Percentiles rank a stretch among this genome's conserved stretches.
Evolutionary conservation across 2,329 filamentous ascomycete species (phyloP).

Genomic region (Phyllosticta capitalensis): DNA sequence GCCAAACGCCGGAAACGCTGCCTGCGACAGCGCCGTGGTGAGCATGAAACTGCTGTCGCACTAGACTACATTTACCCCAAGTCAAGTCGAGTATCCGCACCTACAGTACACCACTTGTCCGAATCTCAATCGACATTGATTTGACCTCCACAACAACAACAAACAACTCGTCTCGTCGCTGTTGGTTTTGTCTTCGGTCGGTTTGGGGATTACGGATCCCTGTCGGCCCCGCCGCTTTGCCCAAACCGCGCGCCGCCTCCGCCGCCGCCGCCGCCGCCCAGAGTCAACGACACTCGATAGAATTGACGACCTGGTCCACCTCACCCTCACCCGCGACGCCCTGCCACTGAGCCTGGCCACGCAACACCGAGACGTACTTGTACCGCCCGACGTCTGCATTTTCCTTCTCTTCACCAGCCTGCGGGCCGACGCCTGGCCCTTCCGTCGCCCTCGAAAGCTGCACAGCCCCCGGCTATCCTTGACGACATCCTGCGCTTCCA

Average conservation of each 20-base stretch:
- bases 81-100: neutral
- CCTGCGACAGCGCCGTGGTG: neutral
- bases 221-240: conserved; percentile 1
- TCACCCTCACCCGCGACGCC: neutral
- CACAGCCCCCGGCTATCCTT: conserved; percentile 12
- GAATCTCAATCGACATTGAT: too few relatives aligned
- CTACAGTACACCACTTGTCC: neutral
- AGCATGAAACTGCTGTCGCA: neutral
- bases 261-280: conserved; percentile 3
- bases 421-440: conserved; percentile 12
- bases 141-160: too few relatives aligned
- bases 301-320: conserved; percentile 6
- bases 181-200: conserved; percentile 1
- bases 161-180: neutral
- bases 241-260: conserved; percentile 9
- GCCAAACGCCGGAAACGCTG: neutral
- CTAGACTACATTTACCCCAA: neutral
- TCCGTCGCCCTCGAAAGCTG: conserved; percentile 9
- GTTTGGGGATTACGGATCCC: conserved; percentile 1
- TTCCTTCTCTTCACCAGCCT: neutral
- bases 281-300: conserved; percentile 10
- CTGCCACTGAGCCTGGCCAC: conserved; percentile 1
- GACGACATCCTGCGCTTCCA: conserved; percentile 10
- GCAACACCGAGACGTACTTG: conserved; percentile 8
- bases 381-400: neutral